These are phyloP conservation scores for Cucumis cinereus DNA, from an alignment of 306 rosid genomes.

Conservation along the genomic window DNA sequence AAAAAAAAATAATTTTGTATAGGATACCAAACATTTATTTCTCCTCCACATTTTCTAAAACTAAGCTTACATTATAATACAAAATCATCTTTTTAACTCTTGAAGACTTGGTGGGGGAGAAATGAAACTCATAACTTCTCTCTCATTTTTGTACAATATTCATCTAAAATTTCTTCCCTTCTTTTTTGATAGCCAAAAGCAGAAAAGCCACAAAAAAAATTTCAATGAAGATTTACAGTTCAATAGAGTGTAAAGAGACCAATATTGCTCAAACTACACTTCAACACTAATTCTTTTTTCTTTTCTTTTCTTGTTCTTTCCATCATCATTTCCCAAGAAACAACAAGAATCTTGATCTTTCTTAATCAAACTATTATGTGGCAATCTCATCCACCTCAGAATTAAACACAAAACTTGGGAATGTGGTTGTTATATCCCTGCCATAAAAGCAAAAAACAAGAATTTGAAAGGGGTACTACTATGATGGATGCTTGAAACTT, in stretches of 20 bases:
- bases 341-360: neutral
- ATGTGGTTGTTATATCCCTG: constrained; percentile 83
- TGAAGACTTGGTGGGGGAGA: neutral
- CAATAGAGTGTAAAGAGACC: neutral
- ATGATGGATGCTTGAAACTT: neutral
- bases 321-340: neutral
- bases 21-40: no score
- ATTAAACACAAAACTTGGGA: constrained; percentile 88
- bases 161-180: neutral
- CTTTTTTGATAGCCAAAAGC: neutral
- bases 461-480: neutral
- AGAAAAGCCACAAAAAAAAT: neutral
- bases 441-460: neutral
- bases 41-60: neutral
- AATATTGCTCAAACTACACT: neutral
- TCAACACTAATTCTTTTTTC: neutral
- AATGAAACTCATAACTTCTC: neutral
- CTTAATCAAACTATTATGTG: neutral
- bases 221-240: neutral
- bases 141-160: neutral
- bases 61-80: neutral
- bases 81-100: neutral
- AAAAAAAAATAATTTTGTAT: no score
- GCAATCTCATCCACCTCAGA: constrained; percentile 60
- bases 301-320: neutral